Conservation (phyloP, 495 filamentous ascomycete species). For the Penicillium nucicola region DNA sequence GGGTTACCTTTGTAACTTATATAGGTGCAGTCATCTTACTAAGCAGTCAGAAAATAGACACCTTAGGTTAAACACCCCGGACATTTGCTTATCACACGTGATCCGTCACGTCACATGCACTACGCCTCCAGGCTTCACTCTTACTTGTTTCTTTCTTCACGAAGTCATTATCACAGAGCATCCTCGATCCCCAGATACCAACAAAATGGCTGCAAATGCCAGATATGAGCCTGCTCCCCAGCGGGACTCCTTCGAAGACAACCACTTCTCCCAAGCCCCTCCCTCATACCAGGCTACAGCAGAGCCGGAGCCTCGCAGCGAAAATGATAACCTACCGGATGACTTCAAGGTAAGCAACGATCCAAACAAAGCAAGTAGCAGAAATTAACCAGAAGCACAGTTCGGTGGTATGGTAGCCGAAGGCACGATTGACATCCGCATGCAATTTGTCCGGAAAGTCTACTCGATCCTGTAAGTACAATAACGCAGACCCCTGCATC, state of each 20-base stretch:
- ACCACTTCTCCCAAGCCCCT: slow-evolving; percentile 75
- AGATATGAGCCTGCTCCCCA: slow-evolving; percentile 71
- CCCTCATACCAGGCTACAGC: slow-evolving; percentile 61
- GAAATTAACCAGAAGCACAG: slow-evolving; percentile 31
- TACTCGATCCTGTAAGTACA: slow-evolving; percentile 71
- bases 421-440: slow-evolving; percentile 90
- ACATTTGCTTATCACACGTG: slow-evolving; percentile 10
- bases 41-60: neutral
- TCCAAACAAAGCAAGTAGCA: slow-evolving; percentile 65
- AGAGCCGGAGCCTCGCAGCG: slow-evolving; percentile 65
- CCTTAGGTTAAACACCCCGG: neutral
- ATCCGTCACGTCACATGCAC: slow-evolving; percentile 1
- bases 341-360: slow-evolving; percentile 77
- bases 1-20: too few species aligned
- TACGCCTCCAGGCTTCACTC: slow-evolving; percentile 5
- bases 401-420: slow-evolving; percentile 90
- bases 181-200: too few species aligned
- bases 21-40: too few species aligned
- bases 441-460: slow-evolving; percentile 96
- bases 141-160: neutral
- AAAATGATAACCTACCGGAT: slow-evolving; percentile 90
- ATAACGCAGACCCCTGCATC: neutral
- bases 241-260: slow-evolving; percentile 67
- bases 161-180: neutral
- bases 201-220: slow-evolving; percentile 60